These are phyloP conservation scores for Viola pubescens DNA, from an alignment of 441 rosid species.

Conservation along the genomic window DNA sequence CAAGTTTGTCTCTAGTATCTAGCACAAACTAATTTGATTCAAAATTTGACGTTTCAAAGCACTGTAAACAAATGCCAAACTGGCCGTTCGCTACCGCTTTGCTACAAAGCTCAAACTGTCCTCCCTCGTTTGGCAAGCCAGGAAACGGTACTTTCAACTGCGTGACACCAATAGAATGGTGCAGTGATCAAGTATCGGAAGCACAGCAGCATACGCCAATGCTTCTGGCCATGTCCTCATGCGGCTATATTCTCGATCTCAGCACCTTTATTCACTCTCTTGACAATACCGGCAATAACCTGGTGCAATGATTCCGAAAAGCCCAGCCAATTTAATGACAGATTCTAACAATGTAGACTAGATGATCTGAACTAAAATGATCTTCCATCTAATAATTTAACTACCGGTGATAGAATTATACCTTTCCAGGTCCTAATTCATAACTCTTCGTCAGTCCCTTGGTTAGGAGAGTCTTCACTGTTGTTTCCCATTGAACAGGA, in stretches of 20 bases:
- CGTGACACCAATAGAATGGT: neutral
- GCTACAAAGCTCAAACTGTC: neutral
- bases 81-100: neutral
- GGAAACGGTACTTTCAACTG: neutral
- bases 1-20: too few species aligned
- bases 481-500: conserved; percentile 98
- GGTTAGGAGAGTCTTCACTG: conserved; percentile 65
- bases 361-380: neutral
- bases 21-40: neutral
- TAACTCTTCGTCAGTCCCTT: conserved; percentile 77
- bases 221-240: conserved; percentile 13
- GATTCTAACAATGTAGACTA: neutral
- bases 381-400: neutral
- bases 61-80: neutral
- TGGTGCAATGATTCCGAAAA: conserved; percentile 23
- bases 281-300: conserved; percentile 95
- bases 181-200: too few species aligned
- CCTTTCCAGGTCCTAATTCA: conserved; percentile 99
- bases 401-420: conserved; percentile 11
- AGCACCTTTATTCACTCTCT: conserved; percentile 78
- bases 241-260: conserved; percentile 70
- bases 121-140: neutral
- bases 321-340: conserved; percentile 5
- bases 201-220: neutral
- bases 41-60: too few species aligned